Base-by-base conservation (phyloP, 352 stramenopile genomes). In the Phytophthora cactorum region DNA sequence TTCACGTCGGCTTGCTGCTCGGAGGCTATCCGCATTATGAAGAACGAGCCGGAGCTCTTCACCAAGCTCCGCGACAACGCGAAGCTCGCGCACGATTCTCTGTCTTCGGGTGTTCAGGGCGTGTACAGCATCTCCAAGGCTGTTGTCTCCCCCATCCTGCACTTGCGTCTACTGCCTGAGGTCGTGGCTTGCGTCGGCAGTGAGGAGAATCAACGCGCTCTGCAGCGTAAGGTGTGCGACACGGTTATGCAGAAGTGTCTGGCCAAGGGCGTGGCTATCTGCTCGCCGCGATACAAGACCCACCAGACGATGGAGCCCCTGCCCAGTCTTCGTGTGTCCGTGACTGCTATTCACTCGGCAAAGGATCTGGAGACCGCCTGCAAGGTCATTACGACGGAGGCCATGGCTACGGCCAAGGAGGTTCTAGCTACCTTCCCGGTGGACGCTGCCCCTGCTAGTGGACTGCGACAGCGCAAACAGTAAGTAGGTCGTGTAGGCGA, bases 1-100 rank as follows among this genome's bases (percentile, higher is more conserved):
- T 99, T 99, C 78, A 97, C 97, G 56, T 96, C 88, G 9, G 86
- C 92, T 4, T 96, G 86, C 52, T 92, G 88, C 36, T 93, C 88
- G 6, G 89, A 91, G 63, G 80, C 91, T n/a, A 87, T 98, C 38
- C 82, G 77, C 31, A 86, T 97, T 72, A 90, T 97, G 76, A 88
- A 73, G 62, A 65, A 79, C 34, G 89, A 97, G 64, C 84, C 86
- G 27, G 59, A 89, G 61, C 72, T 94, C n/a, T 89, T 95, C 39
- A 70, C 57, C 39, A 80, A 81, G 66, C 78, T 95, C 12, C 82
- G 82, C 14, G 74, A 84, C 39, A 93, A 92, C 52, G 77, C 87
- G 10, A 75, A 78, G 56, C 59, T 90, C 8, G 79, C 74, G n/a
- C 81, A 92, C 69, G 72, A 87, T 38, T 66, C 70, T 49, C 72